Conservation (phyloP, 768 basidiomycete genomes). For the Neoboletus magnificus region DNA sequence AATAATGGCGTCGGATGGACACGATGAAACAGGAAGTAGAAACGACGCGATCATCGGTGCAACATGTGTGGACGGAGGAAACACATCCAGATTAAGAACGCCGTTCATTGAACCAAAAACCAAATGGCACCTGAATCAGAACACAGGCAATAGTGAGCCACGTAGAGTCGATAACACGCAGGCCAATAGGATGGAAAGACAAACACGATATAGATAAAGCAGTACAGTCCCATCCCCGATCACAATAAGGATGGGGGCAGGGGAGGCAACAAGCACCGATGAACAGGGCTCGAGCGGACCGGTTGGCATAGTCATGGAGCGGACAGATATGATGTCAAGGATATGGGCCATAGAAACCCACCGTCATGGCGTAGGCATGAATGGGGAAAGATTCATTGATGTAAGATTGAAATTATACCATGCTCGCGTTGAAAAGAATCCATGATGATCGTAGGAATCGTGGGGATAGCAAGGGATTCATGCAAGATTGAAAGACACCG, state of each 20-base stretch:
- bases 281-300: background rate
- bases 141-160: background rate
- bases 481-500: slow-evolving; percentile 4
- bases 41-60: background rate
- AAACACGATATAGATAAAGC: background rate
- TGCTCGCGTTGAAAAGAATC: slow-evolving; percentile 2
- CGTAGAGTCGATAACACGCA: background rate
- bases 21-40: background rate
- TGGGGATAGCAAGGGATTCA: slow-evolving; percentile 17
- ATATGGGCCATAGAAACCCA: background rate
- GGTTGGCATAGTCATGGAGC: background rate
- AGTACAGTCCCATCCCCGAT: background rate
- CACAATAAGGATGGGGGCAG: background rate
- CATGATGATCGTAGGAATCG: slow-evolving; percentile 22
- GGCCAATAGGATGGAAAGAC: background rate
- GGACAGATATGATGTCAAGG: background rate
- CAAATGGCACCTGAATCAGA: slow-evolving; percentile 4
- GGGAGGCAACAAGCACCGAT: background rate
- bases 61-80: background rate
- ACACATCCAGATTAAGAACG: background rate
- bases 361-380: background rate
- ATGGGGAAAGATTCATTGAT: slow-evolving; percentile 8
- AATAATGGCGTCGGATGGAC: background rate
- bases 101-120: background rate
- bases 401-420: background rate